These are phyloP conservation scores for Syzygium oleosum DNA, from an alignment of 345 rosid genomes.

Conservation along the genomic window DNA sequence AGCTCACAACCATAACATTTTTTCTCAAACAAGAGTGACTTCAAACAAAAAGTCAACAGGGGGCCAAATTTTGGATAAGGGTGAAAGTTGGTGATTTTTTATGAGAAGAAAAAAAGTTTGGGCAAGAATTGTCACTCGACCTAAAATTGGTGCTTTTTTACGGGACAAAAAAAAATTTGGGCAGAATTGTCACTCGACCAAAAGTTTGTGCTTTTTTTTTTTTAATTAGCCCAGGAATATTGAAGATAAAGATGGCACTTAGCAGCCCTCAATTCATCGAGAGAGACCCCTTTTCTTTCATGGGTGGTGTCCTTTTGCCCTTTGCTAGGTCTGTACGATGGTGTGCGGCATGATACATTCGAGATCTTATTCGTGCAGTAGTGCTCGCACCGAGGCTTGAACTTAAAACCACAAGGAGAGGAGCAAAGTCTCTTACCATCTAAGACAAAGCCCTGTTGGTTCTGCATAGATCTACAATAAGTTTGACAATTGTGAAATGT, in stretches of 20 bases:
- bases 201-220: too few relatives aligned
- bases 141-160: too few relatives aligned
- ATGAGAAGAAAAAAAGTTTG: too few relatives aligned
- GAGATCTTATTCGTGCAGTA: not conserved
- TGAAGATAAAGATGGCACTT: not conserved
- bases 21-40: too few relatives aligned
- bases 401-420: not conserved
- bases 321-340: not conserved
- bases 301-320: not conserved
- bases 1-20: too few relatives aligned
- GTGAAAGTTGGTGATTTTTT: too few relatives aligned
- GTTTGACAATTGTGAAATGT: not conserved
- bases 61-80: too few relatives aligned
- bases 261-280: not conserved
- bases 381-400: not conserved
- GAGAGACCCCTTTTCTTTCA: not conserved
- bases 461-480: not conserved
- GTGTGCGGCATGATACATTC: not conserved
- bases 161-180: too few relatives aligned
- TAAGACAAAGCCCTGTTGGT: not conserved
- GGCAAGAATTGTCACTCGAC: too few relatives aligned
- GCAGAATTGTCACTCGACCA: too few relatives aligned
- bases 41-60: too few relatives aligned
- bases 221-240: too few relatives aligned
- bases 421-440: not conserved